Evolutionary conservation across 495 filamentous ascomycete species (phyloP).

Genomic region (Astrothelium macrocarpum): DNA sequence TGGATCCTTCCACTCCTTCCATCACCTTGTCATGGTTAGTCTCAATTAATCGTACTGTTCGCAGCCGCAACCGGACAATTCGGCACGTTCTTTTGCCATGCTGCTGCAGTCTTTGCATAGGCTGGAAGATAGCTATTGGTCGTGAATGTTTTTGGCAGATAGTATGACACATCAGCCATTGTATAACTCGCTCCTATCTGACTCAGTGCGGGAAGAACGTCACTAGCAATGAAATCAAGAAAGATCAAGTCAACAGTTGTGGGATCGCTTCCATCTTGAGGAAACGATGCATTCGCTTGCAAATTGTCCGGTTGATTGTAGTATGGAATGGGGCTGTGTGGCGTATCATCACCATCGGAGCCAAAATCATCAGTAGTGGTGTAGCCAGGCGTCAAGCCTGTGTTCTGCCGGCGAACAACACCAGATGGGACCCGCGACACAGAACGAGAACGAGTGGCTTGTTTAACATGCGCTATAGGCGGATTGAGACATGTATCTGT

Average conservation of each 20-base stretch:
- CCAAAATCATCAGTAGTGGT: slow-evolving; percentile 38
- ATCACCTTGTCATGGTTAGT: neutral
- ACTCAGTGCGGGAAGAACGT: slow-evolving; percentile 30
- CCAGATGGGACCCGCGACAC: slow-evolving; percentile 5
- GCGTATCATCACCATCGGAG: slow-evolving; percentile 32
- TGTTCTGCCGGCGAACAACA: slow-evolving; percentile 35
- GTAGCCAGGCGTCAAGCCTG: slow-evolving; percentile 31
- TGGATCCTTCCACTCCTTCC: neutral
- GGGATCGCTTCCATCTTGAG: slow-evolving; percentile 23
- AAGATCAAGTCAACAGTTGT: slow-evolving; percentile 29
- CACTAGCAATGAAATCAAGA: slow-evolving; percentile 26
- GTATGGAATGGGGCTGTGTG: slow-evolving; percentile 25
- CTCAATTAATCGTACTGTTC: slow-evolving; percentile 16
- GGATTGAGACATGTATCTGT: slow-evolving; percentile 39
- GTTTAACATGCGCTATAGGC: slow-evolving; percentile 15
- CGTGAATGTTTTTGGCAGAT: slow-evolving; percentile 35
- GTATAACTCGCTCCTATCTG: slow-evolving; percentile 35
- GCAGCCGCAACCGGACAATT: slow-evolving; percentile 36
- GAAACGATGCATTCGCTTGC: slow-evolving; percentile 29
- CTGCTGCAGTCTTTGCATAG: slow-evolving; percentile 35
- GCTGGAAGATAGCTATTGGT: slow-evolving; percentile 41
- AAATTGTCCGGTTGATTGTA: slow-evolving; percentile 20
- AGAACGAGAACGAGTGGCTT: slow-evolving; percentile 1
- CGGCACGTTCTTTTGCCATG: slow-evolving; percentile 39
- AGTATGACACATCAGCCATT: slow-evolving; percentile 32